phyloP scores from a whole-genome alignment of 1,284 basidiomycete species.

The Ceratobasidium theobromae region DNA sequence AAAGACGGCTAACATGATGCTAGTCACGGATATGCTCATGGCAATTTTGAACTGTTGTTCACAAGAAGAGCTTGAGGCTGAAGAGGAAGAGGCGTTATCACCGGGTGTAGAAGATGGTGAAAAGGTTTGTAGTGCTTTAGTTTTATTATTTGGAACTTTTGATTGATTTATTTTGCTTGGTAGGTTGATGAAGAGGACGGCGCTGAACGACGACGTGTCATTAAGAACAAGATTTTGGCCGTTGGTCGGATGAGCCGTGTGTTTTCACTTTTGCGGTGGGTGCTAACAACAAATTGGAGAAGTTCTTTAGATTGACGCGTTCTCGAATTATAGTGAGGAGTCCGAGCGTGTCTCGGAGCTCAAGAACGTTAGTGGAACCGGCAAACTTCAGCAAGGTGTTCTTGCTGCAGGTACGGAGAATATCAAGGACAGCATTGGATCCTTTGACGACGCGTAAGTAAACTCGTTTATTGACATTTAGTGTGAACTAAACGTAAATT shows the following conservation, averaged over 20 bases:
- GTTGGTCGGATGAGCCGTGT: conserved; percentile 96
- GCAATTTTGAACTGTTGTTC: conserved; percentile 92
- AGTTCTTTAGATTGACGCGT: conserved; percentile 8
- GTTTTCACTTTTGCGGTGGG: conserved; percentile 90
- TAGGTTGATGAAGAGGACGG: conserved; percentile 54
- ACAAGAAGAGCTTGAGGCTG: conserved; percentile 86
- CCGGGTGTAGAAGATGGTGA: conserved; percentile 40
- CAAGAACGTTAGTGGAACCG: conserved; percentile 83
- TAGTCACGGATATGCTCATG: conserved; percentile 95
- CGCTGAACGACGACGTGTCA: conserved; percentile 73
- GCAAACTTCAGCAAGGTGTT: conserved; percentile 80
- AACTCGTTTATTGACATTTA: neutral
- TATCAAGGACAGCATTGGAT: conserved; percentile 92
- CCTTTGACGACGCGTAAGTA: conserved; percentile 93
- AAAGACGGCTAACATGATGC: neutral
- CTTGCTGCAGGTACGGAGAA: conserved; percentile 91
- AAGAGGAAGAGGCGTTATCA: conserved; percentile 56
- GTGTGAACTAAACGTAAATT: neutral
- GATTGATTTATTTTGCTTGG: conserved; percentile 9
- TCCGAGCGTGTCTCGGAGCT: conserved; percentile 97
- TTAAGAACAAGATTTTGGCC: conserved; percentile 98
- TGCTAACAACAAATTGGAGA: conserved; percentile 36
- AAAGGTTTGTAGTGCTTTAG: no score
- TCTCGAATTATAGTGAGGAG: conserved; percentile 79
- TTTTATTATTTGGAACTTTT: neutral